Percentiles rank a stretch among this genome's conserved stretches.
These are phyloP conservation scores for Populus trichocarpa DNA, from an alignment of 441 rosid genomes.

Conservation along the genomic window DNA sequence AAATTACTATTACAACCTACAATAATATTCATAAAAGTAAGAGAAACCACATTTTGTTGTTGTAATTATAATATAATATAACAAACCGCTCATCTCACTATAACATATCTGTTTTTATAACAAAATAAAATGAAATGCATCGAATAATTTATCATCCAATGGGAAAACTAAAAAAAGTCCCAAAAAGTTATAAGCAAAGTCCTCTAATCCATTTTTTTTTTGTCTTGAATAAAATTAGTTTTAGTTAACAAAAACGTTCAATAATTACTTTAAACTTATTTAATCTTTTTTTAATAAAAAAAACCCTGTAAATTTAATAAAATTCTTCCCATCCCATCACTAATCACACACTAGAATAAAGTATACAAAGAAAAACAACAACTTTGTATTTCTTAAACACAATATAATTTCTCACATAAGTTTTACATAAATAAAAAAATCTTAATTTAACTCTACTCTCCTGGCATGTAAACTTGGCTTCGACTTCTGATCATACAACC, in stretches of 20 bases:
- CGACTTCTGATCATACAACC: no score
- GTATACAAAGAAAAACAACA: not conserved
- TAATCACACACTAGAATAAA: not conserved
- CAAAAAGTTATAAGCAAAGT: not conserved
- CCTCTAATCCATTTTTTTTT: no score
- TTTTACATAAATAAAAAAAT: not conserved
- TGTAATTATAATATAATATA: no score
- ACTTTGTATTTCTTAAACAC: not conserved
- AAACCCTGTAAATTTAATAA: no score
- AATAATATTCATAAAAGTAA: no score
- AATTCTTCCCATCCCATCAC: not conserved
- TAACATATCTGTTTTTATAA: not conserved
- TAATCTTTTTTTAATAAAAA: no score
- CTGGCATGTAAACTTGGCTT: no score
- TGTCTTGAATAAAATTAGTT: not conserved
- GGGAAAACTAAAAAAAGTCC: not conserved
- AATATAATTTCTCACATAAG: not conserved
- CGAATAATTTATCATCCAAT: not conserved
- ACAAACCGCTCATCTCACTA: no score
- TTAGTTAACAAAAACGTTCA: not conserved
- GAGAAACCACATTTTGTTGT: no score
- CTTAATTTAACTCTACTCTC: no score
- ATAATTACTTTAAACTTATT: not conserved
- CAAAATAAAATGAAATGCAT: not conserved
- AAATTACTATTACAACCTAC: no score